Base-by-base conservation (phyloP, 495 filamentous ascomycete genomes). In the Articulospora tetracladia region DNA sequence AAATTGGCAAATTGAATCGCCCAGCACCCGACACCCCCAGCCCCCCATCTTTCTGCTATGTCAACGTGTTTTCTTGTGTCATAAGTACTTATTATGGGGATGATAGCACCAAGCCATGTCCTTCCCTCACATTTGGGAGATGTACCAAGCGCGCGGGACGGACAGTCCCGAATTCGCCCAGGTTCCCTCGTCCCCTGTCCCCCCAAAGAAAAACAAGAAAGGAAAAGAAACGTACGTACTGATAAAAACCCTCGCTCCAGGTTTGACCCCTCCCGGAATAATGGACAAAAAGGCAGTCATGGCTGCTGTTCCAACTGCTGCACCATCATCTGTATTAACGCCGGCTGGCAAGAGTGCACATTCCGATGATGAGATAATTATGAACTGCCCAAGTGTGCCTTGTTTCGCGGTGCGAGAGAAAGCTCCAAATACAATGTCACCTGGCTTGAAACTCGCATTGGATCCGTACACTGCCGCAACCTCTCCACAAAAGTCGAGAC, bases 1-100 rank as follows among this genome's bases (percentile, higher is more conserved):
- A 72, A 68, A 67, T 88, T 89, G 10, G 87, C 87, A 58, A 89
- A 78, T 66, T 89, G 86, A 55, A 89, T 84, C 2, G 76, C 79
- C 62, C 82, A 86, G 0, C 77, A 74, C 0, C 87, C 87, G 3
- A 75, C 76, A 0, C 87, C 86, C 7, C 87, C 87, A 0, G 79
- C n/a, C 79, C 83, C 0, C 85, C 86, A 30, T 83, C 86, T 55
- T 89, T 89, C n/a, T n/a, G n/a, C n/a, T n/a, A n/a, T n/a, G n/a
- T n/a, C n/a, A n/a, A n/a, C n/a, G n/a, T n/a, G n/a, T n/a, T n/a
- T n/a, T n/a, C n/a, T n/a, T n/a, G n/a, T n/a, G n/a, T n/a, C n/a
- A n/a, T n/a, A n/a, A n/a, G n/a, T n/a, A n/a, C n/a, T n/a, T n/a
- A n/a, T n/a, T n/a, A n/a, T n/a, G n/a, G n/a, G n/a, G n/a, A n/a